Conservation (phyloP, 495 filamentous ascomycete species). For the Trichocladium uniseriatum region DNA sequence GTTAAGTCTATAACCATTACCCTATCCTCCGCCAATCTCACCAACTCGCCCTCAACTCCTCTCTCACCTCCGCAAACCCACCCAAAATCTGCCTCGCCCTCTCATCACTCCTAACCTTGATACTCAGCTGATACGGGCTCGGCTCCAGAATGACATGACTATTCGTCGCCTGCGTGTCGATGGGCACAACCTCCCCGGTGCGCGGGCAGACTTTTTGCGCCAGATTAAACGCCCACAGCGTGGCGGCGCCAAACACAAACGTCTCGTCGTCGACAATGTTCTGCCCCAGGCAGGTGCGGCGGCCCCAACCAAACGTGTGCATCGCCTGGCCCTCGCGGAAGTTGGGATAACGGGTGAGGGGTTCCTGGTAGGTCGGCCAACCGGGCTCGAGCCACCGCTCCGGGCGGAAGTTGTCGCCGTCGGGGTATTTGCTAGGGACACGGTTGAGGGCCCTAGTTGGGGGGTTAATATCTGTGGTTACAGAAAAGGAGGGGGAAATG, state of each 20-base stretch:
- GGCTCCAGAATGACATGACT: conserved; percentile 42
- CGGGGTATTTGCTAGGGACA: conserved; percentile 39
- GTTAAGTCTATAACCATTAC: too few relatives aligned
- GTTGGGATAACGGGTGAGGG: conserved; percentile 42
- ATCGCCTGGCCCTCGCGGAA: conserved; percentile 41
- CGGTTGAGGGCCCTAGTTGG: conserved; percentile 47
- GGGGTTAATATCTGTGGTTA: background rate
- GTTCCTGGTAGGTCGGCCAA: conserved; percentile 48
- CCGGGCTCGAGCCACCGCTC: conserved; percentile 43
- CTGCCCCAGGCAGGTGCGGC: conserved; percentile 53
- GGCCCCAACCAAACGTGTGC: conserved; percentile 54
- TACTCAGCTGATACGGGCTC: conserved; percentile 30
- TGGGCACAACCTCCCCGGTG: conserved; percentile 33
- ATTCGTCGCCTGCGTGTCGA: conserved; percentile 44
- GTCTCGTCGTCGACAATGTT: conserved; percentile 52
- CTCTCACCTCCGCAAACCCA: conserved; percentile 26
- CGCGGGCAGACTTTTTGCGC: conserved; percentile 29
- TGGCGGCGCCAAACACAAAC: conserved; percentile 41
- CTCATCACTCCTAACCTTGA: conserved; percentile 30
- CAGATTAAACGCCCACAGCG: conserved; percentile 44
- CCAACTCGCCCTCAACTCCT: conserved; percentile 13
- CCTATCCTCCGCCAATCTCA: too few relatives aligned
- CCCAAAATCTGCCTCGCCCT: conserved; percentile 27
- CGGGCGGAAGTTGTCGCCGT: conserved; percentile 47
- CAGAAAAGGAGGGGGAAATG: background rate